These are phyloP conservation scores for Scedosporium minutisporum DNA, from an alignment of 2,329 filamentous ascomycete genomes.

Conservation along the genomic window DNA sequence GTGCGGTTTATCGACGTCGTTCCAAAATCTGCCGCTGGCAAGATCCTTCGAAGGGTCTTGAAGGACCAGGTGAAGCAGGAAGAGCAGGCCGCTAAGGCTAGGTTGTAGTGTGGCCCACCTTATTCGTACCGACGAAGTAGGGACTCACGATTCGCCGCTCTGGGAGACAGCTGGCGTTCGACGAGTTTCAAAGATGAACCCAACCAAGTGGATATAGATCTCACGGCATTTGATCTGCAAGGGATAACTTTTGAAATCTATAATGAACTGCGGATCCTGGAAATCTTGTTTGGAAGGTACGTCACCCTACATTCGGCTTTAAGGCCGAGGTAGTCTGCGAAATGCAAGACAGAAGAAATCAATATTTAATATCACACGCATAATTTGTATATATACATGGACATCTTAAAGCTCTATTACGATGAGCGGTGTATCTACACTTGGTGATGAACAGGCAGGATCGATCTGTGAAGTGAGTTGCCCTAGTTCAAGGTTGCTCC, in stretches of 20 bases:
- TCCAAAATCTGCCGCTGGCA: slow-evolving; percentile 56
- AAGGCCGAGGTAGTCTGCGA: no score
- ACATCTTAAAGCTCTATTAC: no score
- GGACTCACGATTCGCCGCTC: no score
- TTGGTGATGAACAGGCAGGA: neutral
- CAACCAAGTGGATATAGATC: neutral
- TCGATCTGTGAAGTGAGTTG: neutral
- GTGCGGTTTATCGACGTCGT: slow-evolving; percentile 58
- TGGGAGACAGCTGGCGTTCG: neutral
- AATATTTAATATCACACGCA: no score
- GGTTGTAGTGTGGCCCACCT: slow-evolving; percentile 20
- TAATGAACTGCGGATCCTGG: neutral
- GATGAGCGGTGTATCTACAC: neutral
- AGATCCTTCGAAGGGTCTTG: slow-evolving; percentile 40
- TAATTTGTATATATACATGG: no score
- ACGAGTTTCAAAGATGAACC: neutral
- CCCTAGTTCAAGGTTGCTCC: neutral
- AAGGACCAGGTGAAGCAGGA: slow-evolving; percentile 30
- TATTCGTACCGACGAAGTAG: no score
- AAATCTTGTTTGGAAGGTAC: neutral
- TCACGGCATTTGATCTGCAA: neutral
- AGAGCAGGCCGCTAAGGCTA: slow-evolving; percentile 23
- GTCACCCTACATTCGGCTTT: neutral
- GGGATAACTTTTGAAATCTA: neutral
- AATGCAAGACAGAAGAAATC: neutral